phyloP scores from a whole-genome alignment of 768 basidiomycete genomes.

The Rhizopogon rudus region DNA sequence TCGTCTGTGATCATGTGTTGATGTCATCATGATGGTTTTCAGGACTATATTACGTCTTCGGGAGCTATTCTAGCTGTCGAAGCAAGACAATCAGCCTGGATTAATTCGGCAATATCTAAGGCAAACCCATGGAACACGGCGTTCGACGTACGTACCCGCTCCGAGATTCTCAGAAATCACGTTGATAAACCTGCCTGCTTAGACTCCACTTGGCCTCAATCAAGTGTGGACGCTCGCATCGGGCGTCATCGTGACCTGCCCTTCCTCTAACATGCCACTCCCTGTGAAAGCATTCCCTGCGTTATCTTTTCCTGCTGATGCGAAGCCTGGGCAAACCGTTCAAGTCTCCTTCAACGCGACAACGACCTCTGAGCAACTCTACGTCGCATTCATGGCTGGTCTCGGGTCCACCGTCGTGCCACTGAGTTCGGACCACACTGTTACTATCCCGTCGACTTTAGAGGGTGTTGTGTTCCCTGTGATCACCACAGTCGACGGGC shows the following conservation, averaged over 20 bases:
- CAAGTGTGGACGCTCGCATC: constrained; percentile 44
- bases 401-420: constrained; percentile 27
- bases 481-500: constrained; percentile 24
- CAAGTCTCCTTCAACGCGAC: constrained; percentile 20
- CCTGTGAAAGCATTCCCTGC: constrained; percentile 47
- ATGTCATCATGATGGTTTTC: background rate
- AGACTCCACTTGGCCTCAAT: constrained; percentile 33
- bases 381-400: constrained; percentile 33
- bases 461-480: constrained; percentile 32
- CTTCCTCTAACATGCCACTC: constrained; percentile 40
- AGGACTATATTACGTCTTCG: constrained; percentile 46
- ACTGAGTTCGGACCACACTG: constrained; percentile 15
- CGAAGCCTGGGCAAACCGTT: constrained; percentile 27
- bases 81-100: constrained; percentile 48
- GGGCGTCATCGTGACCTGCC: constrained; percentile 44
- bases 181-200: constrained; percentile 9
- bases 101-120: constrained; percentile 36
- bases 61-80: constrained; percentile 58
- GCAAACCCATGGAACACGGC: constrained; percentile 41
- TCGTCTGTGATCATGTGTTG: background rate
- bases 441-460: constrained; percentile 20
- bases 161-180: background rate
- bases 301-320: constrained; percentile 28
- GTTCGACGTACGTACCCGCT: constrained; percentile 31
- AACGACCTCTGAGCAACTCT: constrained; percentile 12